phyloP scores from a whole-genome alignment of 1,284 basidiomycete species.

The Agroathelia rolfsii region DNA sequence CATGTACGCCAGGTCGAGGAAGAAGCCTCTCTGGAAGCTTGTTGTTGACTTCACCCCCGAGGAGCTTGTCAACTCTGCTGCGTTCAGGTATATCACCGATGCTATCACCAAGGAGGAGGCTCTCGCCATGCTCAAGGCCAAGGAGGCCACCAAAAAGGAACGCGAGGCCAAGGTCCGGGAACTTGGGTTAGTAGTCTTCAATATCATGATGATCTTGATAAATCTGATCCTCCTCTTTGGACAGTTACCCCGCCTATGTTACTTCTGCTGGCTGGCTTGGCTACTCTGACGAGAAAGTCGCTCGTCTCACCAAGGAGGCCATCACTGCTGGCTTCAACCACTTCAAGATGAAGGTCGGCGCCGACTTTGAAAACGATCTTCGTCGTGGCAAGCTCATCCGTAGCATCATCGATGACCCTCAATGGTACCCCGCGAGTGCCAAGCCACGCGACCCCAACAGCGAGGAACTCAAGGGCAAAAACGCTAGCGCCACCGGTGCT shows the following conservation, averaged over 20 bases:
- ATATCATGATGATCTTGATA: not conserved
- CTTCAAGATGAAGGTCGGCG: slow-evolving; percentile 97
- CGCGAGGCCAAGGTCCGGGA: slow-evolving; percentile 66
- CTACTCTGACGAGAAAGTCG: slow-evolving; percentile 88
- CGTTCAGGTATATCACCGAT: slow-evolving; percentile 91
- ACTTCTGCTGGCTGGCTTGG: slow-evolving; percentile 90
- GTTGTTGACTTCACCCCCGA: slow-evolving; percentile 80
- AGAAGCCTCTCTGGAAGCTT: slow-evolving; percentile 82
- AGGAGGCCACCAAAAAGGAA: slow-evolving; percentile 68
- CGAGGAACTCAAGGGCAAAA: slow-evolving; percentile 70
- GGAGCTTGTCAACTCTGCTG: slow-evolving; percentile 76
- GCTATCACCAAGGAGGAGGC: slow-evolving; percentile 89
- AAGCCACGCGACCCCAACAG: slow-evolving; percentile 55
- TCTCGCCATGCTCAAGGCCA: slow-evolving; percentile 69
- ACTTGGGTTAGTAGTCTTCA: slow-evolving; percentile 34
- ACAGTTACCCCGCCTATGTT: slow-evolving; percentile 88
- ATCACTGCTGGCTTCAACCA: slow-evolving; percentile 85
- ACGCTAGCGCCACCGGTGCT: slow-evolving; percentile 87
- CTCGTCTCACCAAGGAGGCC: slow-evolving; percentile 78
- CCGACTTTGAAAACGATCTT: slow-evolving; percentile 72
- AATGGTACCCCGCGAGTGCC: slow-evolving; percentile 48
- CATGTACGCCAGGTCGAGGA: slow-evolving; percentile 67
- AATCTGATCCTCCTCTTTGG: not conserved
- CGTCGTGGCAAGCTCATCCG: slow-evolving; percentile 83
- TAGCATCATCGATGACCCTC: slow-evolving; percentile 88